phyloP scores from a whole-genome alignment of 1,284 basidiomycete genomes.

The Mycocalia duriaeana region DNA sequence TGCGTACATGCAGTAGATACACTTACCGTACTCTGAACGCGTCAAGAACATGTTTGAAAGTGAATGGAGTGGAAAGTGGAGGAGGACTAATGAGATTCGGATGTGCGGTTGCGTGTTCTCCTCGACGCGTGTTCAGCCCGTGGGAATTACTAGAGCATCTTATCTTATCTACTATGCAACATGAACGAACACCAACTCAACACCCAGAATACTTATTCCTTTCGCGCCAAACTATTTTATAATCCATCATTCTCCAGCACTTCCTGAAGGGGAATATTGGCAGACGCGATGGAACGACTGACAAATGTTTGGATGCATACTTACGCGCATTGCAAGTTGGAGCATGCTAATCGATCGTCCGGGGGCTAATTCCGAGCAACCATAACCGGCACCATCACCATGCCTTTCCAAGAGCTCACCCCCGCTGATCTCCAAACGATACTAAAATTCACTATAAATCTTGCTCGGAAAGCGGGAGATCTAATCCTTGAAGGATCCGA shows the following conservation, averaged over 20 bases:
- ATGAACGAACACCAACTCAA: neutral
- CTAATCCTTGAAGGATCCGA: constrained; percentile 72
- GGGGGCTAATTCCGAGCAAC: no score
- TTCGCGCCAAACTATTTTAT: no score
- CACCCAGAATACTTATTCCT: neutral
- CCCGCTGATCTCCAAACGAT: constrained; percentile 55
- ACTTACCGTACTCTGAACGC: constrained; percentile 86
- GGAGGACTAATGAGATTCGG: constrained; percentile 13
- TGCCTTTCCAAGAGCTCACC: constrained; percentile 22
- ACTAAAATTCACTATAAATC: constrained; percentile 66
- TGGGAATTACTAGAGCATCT: constrained; percentile 31
- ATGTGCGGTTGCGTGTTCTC: constrained; percentile 23
- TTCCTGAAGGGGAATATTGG: no score
- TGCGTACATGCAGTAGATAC: no score
- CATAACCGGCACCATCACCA: no score
- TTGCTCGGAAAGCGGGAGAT: constrained; percentile 70
- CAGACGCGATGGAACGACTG: no score
- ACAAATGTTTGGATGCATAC: no score
- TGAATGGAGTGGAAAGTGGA: constrained; percentile 9
- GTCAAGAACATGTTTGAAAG: constrained; percentile 77
- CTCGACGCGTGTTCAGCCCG: constrained; percentile 40
- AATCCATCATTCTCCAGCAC: no score
- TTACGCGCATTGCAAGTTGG: no score
- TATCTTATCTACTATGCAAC: constrained; percentile 27
- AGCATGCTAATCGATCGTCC: no score